Percentiles rank a stretch among this genome's conserved stretches.
Evolutionary conservation across 2,329 filamentous ascomycete species (phyloP).

Genomic region (Chrysoporthe cubensis): DNA sequence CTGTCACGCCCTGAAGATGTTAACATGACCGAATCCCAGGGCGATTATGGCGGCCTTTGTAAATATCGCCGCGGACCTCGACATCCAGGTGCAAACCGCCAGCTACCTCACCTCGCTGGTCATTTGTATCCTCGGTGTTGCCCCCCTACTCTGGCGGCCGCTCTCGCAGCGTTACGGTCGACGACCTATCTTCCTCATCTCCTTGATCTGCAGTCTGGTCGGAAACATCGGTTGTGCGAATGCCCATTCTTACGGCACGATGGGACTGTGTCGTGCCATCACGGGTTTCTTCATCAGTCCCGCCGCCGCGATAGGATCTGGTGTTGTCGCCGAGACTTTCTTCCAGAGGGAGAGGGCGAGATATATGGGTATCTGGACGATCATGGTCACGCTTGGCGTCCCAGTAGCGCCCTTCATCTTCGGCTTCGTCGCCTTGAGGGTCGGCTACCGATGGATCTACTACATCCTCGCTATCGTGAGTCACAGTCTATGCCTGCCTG

Average conservation of each 20-base stretch:
- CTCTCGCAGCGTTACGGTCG: constrained; percentile 58
- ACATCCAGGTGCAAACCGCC: constrained; percentile 50
- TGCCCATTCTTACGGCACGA: constrained; percentile 51
- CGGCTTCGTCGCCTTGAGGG: constrained; percentile 52
- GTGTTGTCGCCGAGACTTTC: constrained; percentile 60
- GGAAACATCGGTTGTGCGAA: constrained; percentile 59
- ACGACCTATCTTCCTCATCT: constrained; percentile 55
- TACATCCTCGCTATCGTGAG: constrained; percentile 59
- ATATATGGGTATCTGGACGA: constrained; percentile 63
- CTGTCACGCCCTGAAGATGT: not conserved
- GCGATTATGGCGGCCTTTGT: constrained; percentile 59
- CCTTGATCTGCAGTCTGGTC: constrained; percentile 48
- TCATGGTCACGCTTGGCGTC: constrained; percentile 36
- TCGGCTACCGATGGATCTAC: constrained; percentile 62
- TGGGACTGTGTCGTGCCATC: constrained; percentile 56
- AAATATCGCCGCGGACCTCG: constrained; percentile 54
- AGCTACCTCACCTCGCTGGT: constrained; percentile 60
- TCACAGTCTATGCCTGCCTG: not conserved
- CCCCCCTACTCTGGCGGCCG: constrained; percentile 60
- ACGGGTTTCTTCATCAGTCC: constrained; percentile 60
- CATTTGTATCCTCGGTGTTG: constrained; percentile 57
- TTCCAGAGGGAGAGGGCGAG: constrained; percentile 58
- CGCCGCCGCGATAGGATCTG: constrained; percentile 55
- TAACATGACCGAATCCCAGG: constrained; percentile 34
- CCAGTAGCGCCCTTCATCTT: constrained; percentile 42